Evolutionary conservation across 208 protist genomes (phyloP), one percentile per base, ranked within the genome.

Genomic region (Herpetomonas tarakana): DNA sequence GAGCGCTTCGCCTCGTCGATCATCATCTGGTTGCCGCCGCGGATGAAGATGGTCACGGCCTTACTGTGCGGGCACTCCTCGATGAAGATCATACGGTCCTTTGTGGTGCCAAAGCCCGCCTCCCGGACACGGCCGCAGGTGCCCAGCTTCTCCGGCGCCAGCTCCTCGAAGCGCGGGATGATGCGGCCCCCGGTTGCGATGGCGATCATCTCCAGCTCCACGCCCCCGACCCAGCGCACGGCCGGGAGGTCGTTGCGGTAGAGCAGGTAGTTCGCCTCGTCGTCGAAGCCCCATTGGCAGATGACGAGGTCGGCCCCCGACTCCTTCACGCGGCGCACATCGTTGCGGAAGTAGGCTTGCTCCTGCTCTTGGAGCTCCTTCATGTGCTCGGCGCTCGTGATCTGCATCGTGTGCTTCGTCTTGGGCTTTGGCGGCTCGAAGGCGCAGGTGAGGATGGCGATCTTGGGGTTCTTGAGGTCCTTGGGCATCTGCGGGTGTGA

Each of bases 191-290:
- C 98, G 21, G 98, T 99, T 18, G 99, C 98, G 71, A 99, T 99
- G 46, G 99, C 99, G 66, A 99, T 95, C 59, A 99, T 94, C 77
- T 99, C 99, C 41, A 99, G 81, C 74, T 99, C 99, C n/a, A 99
- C 96, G 63, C 98, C 99, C 60, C 98, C 98, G 21, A 99, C 98
- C 99, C 99, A 99, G 55, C 99, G 91, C 18, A 99, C 94, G 7
- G 99, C 98, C n/a, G 98, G 98, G 26, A 99, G 92, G n/a, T 98
- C 67, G 74, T 98, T 98, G 68, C 98, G 90, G 61, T 98, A 91
- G 3, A 99, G 86, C n/a, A 99, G 90, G 80, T 99, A 99, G 78
- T 99, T 99, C n/a, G 99, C 99, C 82, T 99, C 99, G 76, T 99
- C 99, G 81, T 99, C 99, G 75, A 99, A 99, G 57, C 99, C 99